These are phyloP conservation scores for Alternaria incomplexa DNA, from an alignment of 2,329 filamentous ascomycete species.

Conservation along the genomic window DNA sequence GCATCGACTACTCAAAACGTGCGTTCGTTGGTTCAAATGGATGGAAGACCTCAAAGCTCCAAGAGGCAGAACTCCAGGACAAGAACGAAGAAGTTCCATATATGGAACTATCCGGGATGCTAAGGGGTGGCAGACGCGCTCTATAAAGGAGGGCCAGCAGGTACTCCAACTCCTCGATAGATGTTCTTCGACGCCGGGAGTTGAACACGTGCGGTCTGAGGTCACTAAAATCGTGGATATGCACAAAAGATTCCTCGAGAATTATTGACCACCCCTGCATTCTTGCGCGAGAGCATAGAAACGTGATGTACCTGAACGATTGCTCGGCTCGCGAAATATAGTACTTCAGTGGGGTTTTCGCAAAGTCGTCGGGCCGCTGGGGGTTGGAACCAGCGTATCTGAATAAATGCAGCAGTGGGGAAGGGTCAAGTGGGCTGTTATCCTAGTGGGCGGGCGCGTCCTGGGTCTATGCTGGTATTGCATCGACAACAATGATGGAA, in stretches of 20 bases:
- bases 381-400: background rate
- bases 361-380: background rate
- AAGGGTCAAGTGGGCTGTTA: background rate
- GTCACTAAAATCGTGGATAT: background rate
- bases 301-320: background rate
- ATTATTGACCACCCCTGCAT: background rate
- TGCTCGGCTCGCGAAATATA: background rate
- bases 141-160: background rate
- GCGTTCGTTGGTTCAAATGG: background rate
- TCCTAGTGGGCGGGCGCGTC: background rate
- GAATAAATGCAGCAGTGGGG: background rate
- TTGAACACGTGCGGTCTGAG: background rate
- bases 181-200: background rate
- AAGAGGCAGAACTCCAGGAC: background rate
- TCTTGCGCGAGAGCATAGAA: background rate
- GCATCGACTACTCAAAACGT: background rate
- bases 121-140: background rate
- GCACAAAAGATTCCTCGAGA: background rate
- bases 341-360: background rate
- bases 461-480: background rate
- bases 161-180: background rate
- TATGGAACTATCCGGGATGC: background rate
- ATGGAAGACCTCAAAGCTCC: background rate
- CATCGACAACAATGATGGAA: background rate
- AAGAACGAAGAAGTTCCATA: background rate